phyloP scores from a whole-genome alignment of 2,329 filamentous ascomycete genomes.

The Calonectria pteridis region DNA sequence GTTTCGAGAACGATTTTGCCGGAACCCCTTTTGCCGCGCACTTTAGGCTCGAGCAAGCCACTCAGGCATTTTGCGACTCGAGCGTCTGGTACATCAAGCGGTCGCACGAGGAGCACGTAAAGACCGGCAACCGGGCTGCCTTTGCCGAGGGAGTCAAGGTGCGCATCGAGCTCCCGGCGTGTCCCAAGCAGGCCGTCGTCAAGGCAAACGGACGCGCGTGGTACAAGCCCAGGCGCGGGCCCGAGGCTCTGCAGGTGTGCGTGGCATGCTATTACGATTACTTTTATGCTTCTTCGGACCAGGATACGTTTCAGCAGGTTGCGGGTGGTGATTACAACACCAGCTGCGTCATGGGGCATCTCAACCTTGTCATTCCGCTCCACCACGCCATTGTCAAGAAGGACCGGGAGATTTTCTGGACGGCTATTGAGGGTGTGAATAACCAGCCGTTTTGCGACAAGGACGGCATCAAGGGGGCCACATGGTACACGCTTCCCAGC shows the following conservation, averaged over 20 bases:
- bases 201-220: slow-evolving; percentile 45
- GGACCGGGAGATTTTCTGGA: slow-evolving; percentile 52
- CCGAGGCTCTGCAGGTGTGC: slow-evolving; percentile 48
- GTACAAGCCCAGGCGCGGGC: slow-evolving; percentile 47
- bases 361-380: slow-evolving; percentile 49
- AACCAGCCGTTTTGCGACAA: slow-evolving; percentile 47
- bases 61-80: slow-evolving; percentile 47
- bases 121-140: slow-evolving; percentile 46
- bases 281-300: slow-evolving; percentile 48
- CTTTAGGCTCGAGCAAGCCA: slow-evolving; percentile 40
- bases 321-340: slow-evolving; percentile 34
- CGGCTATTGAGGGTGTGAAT: slow-evolving; percentile 42
- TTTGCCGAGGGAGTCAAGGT: slow-evolving; percentile 49
- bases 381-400: slow-evolving; percentile 44
- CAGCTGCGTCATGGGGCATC: slow-evolving; percentile 46
- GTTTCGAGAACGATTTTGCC: slow-evolving; percentile 53
- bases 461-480: slow-evolving; percentile 44
- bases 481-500: slow-evolving; percentile 51
- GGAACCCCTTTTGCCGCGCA: slow-evolving; percentile 43
- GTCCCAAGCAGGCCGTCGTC: slow-evolving; percentile 40
- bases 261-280: slow-evolving; percentile 54
- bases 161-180: slow-evolving; percentile 43
- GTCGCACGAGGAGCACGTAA: slow-evolving; percentile 43
- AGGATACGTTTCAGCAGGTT: slow-evolving; percentile 38
- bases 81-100: slow-evolving; percentile 46